A percentile compares a stretch with the other conserved stretches of the same genome.
Conservation (phyloP, 768 basidiomycete species). For the Lactifluus pinguis region DNA sequence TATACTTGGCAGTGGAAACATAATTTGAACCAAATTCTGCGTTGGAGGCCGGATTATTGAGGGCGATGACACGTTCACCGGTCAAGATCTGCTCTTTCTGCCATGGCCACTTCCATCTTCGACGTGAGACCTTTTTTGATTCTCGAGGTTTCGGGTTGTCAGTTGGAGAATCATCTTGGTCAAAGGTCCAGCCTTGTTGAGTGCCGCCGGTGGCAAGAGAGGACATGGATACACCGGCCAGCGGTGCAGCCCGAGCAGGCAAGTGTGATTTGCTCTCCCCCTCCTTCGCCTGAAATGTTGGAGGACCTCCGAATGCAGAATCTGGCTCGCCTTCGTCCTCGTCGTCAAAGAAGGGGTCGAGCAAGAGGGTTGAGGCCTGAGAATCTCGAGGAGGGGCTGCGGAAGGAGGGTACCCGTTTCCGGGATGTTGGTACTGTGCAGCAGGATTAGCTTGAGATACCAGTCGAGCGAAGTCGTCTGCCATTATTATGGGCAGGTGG, state of each 20-base stretch:
- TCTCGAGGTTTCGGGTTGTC: not conserved
- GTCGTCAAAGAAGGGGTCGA: slow-evolving; percentile 89
- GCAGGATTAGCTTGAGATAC: slow-evolving; percentile 69
- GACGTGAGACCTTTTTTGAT: slow-evolving; percentile 19
- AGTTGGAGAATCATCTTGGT: slow-evolving; percentile 44
- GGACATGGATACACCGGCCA: slow-evolving; percentile 46
- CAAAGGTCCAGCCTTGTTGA: slow-evolving; percentile 67
- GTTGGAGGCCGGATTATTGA: slow-evolving; percentile 69
- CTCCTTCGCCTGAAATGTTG: slow-evolving; percentile 36
- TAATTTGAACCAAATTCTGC: slow-evolving; percentile 69
- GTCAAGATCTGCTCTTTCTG: slow-evolving; percentile 50
- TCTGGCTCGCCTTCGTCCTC: slow-evolving; percentile 65
- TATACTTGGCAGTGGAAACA: slow-evolving; percentile 94
- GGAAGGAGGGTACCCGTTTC: slow-evolving; percentile 54
- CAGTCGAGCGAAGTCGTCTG: slow-evolving; percentile 65
- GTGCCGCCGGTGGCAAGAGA: slow-evolving; percentile 36
- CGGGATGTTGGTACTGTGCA: slow-evolving; percentile 39
- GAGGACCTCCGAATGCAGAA: slow-evolving; percentile 52
- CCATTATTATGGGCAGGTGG: slow-evolving; percentile 32
- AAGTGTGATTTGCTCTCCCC: slow-evolving; percentile 50
- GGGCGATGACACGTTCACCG: slow-evolving; percentile 72
- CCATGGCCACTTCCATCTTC: slow-evolving; percentile 82
- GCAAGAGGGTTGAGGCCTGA: slow-evolving; percentile 27
- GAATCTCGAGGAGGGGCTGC: slow-evolving; percentile 32
- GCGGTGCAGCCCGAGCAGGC: slow-evolving; percentile 47